Percentiles rank a stretch among this genome's conserved stretches.
Evolutionary conservation across 331 rosid genomes (phyloP).

Genomic region (Arachis monticola): DNA sequence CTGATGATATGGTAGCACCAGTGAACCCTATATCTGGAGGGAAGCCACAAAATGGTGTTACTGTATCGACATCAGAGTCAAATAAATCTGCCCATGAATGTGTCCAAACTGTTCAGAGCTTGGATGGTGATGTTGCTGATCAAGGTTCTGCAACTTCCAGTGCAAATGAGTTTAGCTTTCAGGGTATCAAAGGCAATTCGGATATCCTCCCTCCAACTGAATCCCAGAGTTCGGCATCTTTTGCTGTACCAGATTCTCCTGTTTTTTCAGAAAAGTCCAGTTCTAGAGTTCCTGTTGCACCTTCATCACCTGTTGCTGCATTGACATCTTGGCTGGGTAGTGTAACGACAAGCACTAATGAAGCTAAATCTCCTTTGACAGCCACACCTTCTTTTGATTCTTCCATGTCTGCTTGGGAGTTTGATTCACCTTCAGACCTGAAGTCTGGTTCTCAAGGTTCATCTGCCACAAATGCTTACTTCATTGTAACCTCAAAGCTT

Average conservation of each 20-base stretch:
- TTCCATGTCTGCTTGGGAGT: slow-evolving; percentile 57
- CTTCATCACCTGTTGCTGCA: slow-evolving; percentile 73
- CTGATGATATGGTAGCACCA: slow-evolving; percentile 70
- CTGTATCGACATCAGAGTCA: slow-evolving; percentile 50
- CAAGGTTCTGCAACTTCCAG: slow-evolving; percentile 74
- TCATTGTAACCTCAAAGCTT: slow-evolving; percentile 72
- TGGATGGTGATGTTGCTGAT: slow-evolving; percentile 70
- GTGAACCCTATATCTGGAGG: slow-evolving; percentile 49
- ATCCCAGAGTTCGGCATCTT: slow-evolving; percentile 77
- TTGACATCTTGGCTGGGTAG: slow-evolving; percentile 92
- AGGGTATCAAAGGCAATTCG: slow-evolving; percentile 50
- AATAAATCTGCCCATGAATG: slow-evolving; percentile 54
- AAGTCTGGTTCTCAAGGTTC: slow-evolving; percentile 69
- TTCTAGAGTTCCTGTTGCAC: slow-evolving; percentile 58
- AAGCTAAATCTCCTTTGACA: slow-evolving; percentile 59
- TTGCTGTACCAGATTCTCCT: slow-evolving; percentile 74
- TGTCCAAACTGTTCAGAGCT: slow-evolving; percentile 62
- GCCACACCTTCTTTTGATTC: slow-evolving; percentile 79
- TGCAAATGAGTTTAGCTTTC: slow-evolving; percentile 67
- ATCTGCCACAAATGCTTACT: slow-evolving; percentile 63
- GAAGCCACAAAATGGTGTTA: slow-evolving; percentile 49
- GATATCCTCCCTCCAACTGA: slow-evolving; percentile 58
- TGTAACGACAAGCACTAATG: slow-evolving; percentile 60
- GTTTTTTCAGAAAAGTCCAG: slow-evolving; percentile 81
- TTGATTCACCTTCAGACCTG: slow-evolving; percentile 69